phyloP scores from a whole-genome alignment of 495 filamentous ascomycete species.

The Xylaria bambusicola region DNA sequence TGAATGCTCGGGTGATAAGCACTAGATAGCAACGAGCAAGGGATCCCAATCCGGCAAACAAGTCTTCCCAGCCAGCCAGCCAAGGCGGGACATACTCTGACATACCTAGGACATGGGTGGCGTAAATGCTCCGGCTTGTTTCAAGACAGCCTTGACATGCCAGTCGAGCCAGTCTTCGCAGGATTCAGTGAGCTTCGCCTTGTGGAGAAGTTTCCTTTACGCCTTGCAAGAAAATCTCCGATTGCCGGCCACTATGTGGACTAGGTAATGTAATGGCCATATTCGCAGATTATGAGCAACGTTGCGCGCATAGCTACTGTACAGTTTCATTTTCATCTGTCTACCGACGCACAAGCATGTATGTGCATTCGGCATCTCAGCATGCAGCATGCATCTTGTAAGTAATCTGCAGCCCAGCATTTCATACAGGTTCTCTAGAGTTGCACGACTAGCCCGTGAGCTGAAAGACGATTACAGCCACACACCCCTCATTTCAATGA shows the following conservation, averaged over 20 bases:
- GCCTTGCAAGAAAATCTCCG: background rate
- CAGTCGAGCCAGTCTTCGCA: background rate
- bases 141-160: background rate
- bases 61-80: background rate
- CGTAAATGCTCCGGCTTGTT: slow-evolving; percentile 11
- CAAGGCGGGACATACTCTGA: no score
- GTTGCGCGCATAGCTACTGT: slow-evolving; percentile 4
- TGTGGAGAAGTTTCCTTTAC: background rate
- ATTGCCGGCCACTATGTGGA: slow-evolving; percentile 5
- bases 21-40: background rate
- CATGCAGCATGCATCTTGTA: background rate
- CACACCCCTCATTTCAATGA: no score
- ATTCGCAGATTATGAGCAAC: background rate
- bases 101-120: background rate
- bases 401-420: background rate
- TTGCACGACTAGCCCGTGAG: slow-evolving; percentile 3
- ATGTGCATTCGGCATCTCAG: background rate
- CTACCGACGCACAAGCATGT: background rate
- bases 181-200: background rate
- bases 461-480: slow-evolving; percentile 5
- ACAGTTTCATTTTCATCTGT: background rate
- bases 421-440: background rate
- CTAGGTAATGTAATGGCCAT: slow-evolving; percentile 1
- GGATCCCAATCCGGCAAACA: background rate
- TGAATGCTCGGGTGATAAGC: no score